Evolutionary conservation across 1,139 yeast genomes (phyloP), one percentile per base, ranked within the genome.

Genomic region (Suhomyces chickasaworum): DNA sequence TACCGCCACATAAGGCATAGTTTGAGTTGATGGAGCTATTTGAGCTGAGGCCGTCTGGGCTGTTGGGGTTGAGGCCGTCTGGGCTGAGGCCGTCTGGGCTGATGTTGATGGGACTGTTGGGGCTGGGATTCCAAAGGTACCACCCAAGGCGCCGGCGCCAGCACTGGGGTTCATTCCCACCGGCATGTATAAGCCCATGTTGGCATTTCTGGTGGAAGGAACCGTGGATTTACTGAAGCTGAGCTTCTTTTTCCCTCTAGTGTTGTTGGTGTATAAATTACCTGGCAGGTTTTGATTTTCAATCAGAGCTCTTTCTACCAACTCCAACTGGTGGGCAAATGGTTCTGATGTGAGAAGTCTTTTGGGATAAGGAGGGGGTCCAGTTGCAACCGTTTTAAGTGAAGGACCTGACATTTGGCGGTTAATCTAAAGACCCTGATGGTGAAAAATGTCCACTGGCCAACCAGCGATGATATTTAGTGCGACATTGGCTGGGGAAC

Each of bases 271-370:
- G 37, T 46, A 41, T 23, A 37, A 15, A 12, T 33, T 30, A 15
- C 42, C 23, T 49, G 74, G 73, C 51, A 67, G 73, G 51, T 63
- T 59, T 49, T 65, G 68, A 18, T 58, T 56, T 46, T 70, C 75
- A 40, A 66, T 57, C 48, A 61, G 53, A 20, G 63, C 58, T 49
- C 61, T 65, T 39, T 66, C 71, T 40, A 71, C 64, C 35, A 58
- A 39, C 32, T 69, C 75, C 43, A 63, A 45, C 53, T 71, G 77
- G 47, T 57, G 55, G 21, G 59, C 63, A 56, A 71, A 71, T 41
- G 74, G 63, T 53, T 65, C 72, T 37, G 58, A 48, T 12, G 53
- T 51, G 25, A 70, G 53, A 29, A 50, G 47, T 38, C 76, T 61
- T 43, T 58, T 60, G 20, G 71, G 69, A 32, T 44, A 52, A 40